Conservation (phyloP, 1,139 yeast genomes). For the Meyerozyma guilliermondii region DNA sequence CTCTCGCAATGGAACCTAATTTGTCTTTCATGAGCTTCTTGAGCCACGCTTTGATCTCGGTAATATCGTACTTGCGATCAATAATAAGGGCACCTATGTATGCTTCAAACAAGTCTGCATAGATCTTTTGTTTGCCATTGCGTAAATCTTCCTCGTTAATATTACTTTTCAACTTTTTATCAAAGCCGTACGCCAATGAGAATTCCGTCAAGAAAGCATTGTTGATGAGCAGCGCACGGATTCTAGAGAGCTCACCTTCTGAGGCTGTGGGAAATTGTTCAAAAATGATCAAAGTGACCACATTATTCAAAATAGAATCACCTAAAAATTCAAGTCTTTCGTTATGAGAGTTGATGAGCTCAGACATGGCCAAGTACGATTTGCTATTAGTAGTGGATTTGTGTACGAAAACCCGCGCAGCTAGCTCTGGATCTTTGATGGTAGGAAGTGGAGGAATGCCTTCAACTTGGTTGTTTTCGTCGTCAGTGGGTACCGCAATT, state of each 20-base stretch:
- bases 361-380: conserved; percentile 50
- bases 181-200: conserved; percentile 67
- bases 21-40: conserved; percentile 38
- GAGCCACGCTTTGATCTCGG: conserved; percentile 58
- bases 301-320: conserved; percentile 76
- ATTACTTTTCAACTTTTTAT: conserved; percentile 49
- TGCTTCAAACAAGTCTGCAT: conserved; percentile 85
- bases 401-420: conserved; percentile 76
- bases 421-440: conserved; percentile 54
- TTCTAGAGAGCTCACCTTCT: conserved; percentile 77
- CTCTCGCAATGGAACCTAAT: conserved; percentile 9
- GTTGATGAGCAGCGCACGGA: conserved; percentile 68
- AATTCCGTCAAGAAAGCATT: conserved; percentile 71
- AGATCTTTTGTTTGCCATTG: conserved; percentile 46
- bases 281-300: conserved; percentile 66
- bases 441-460: conserved; percentile 61
- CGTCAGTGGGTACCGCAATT: neutral
- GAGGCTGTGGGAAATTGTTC: conserved; percentile 61
- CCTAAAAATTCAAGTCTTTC: conserved; percentile 93
- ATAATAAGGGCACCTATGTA: conserved; percentile 79
- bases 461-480: neutral
- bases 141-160: conserved; percentile 38
- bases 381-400: conserved; percentile 65
- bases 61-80: conserved; percentile 47
- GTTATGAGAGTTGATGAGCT: conserved; percentile 63